These are phyloP conservation scores for Botrytis porri DNA, from an alignment of 2,329 filamentous ascomycete species.

Conservation along the genomic window DNA sequence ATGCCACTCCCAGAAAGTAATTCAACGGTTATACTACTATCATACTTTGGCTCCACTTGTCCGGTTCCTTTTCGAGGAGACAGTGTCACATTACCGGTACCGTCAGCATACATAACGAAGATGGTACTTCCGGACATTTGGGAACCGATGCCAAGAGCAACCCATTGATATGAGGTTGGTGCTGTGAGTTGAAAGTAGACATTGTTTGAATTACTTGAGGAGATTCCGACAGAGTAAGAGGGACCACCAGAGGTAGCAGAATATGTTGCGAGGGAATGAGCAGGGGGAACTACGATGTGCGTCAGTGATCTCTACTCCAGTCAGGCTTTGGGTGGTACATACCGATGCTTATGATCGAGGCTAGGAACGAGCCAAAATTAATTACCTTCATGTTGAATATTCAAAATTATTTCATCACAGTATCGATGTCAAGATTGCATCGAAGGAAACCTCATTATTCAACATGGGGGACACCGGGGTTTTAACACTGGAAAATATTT, in stretches of 20 bases:
- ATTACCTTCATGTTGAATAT: constrained; percentile 6
- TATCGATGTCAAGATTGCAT: neutral
- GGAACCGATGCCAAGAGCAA: constrained; percentile 55
- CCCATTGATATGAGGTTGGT: constrained; percentile 52
- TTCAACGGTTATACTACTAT: constrained; percentile 43
- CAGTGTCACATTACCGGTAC: constrained; percentile 52
- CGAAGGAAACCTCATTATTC: neutral
- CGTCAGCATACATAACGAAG: constrained; percentile 56
- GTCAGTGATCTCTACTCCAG: neutral
- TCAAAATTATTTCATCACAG: neutral
- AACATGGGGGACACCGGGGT: too few species aligned
- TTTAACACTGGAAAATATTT: neutral
- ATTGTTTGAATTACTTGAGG: constrained; percentile 41
- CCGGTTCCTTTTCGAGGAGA: constrained; percentile 49
- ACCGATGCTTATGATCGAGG: constrained; percentile 7
- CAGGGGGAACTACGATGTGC: constrained; percentile 20
- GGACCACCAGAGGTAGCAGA: constrained; percentile 22
- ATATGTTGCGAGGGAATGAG: constrained; percentile 28
- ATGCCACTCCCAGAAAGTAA: constrained; percentile 52
- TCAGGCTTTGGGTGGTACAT: neutral
- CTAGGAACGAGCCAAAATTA: neutral
- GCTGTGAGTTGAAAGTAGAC: constrained; percentile 57
- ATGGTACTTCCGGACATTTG: constrained; percentile 56
- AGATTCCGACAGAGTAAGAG: constrained; percentile 31
- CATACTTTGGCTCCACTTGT: constrained; percentile 44